Base-by-base conservation (phyloP, 495 filamentous ascomycete species). In the Astrocystis sublimbata region DNA sequence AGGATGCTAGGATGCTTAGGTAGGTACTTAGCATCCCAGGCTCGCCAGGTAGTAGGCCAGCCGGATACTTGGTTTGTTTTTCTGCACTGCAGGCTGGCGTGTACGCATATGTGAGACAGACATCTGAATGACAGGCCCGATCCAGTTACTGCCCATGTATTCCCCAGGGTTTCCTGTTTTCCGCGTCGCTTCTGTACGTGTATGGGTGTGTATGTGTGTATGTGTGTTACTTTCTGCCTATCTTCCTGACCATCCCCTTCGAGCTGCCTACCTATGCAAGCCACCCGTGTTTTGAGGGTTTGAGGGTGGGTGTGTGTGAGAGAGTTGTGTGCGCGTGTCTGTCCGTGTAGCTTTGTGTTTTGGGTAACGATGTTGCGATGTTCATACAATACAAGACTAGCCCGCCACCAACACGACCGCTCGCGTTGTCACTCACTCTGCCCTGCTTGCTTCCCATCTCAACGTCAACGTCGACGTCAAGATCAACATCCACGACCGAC, bases 291-390 rank as follows among this genome's bases (percentile, higher is more conserved):
- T 33, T 10, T 10, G 53, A 33, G 40, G 24, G 47, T 33, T 21
- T 41, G 35, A 7, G 13, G 4, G 13, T 54, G 35, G 38, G 21
- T 28, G 51, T n/a, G 30, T 40, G 23, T 54, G 35, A 17, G 52
- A 3, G 26, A 6, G 43, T 46, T 55, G 52, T 17, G 52, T 55
- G 15, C 12, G 26, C 33, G n/a, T 31, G 26, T 52, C 7, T 52
- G n/a, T 35, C 6, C 42, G 31, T 56, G 36, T 56, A 52, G 49
- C 28, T 52, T 52, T 45, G 40, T 28, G 54, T 57, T 33, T 43
- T 59, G 47, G 50, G 56, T 59, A 59, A 59, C 56, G 23, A 59
- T 59, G 56, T 33, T 40, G 43, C 56, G 50, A 59, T 59, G 56
- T 43, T 59, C 42, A 59, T 59, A 59, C 56, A 59, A 59, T 38